phyloP scores from a whole-genome alignment of 768 basidiomycete genomes.

The Phylloporus arenicola region DNA sequence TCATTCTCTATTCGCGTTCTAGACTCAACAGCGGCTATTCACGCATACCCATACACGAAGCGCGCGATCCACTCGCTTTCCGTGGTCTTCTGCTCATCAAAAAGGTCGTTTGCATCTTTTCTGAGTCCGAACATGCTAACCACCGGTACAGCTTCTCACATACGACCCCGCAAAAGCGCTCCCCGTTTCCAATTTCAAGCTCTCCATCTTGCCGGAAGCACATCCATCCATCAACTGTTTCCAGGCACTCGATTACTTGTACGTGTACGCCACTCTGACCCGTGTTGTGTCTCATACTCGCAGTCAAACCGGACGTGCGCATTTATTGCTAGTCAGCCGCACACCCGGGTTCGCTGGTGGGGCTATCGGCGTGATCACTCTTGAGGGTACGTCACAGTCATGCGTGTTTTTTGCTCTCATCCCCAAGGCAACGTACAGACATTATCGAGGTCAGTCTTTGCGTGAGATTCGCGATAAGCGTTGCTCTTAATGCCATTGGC shows the following conservation, averaged over 20 bases:
- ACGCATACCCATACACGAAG: conserved; percentile 82
- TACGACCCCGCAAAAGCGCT: conserved; percentile 83
- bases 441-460: conserved; percentile 56
- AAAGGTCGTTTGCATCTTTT: conserved; percentile 41
- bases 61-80: conserved; percentile 63
- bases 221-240: conserved; percentile 86
- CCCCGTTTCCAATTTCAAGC: conserved; percentile 67
- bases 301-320: conserved; percentile 94
- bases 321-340: conserved; percentile 78
- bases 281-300: conserved; percentile 9
- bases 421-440: conserved; percentile 37
- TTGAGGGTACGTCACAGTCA: conserved; percentile 56
- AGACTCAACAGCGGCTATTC: conserved; percentile 83
- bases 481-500: background rate
- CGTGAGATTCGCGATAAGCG: background rate
- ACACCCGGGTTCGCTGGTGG: conserved; percentile 82
- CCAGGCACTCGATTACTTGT: conserved; percentile 94
- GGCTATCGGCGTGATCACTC: conserved; percentile 85
- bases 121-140: background rate
- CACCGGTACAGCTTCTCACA: conserved; percentile 56
- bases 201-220: conserved; percentile 88
- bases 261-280: conserved; percentile 12
- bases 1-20: conserved; percentile 9
- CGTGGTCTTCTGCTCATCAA: conserved; percentile 81
- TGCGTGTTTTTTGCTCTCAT: background rate